These are phyloP conservation scores for Colletotrichum tanaceti DNA, from an alignment of 2,329 filamentous ascomycete species.

Conservation along the genomic window DNA sequence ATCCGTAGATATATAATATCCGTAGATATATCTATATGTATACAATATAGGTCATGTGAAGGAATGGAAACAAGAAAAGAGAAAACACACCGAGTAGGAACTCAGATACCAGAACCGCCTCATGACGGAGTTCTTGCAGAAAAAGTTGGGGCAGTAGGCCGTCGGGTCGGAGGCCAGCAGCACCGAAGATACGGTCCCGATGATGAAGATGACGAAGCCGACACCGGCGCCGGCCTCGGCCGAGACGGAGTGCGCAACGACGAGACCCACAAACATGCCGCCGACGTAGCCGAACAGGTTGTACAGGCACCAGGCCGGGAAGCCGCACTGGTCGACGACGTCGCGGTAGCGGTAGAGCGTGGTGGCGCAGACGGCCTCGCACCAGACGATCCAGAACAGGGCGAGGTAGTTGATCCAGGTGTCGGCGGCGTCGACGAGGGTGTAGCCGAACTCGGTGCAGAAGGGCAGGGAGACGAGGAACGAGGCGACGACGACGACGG, in stretches of 20 bases:
- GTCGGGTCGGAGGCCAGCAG: conserved; percentile 46
- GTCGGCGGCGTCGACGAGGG: conserved; percentile 63
- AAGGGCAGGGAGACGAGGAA: conserved; percentile 64
- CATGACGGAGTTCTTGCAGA: neutral
- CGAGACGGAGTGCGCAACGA: conserved; percentile 57
- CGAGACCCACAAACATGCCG: conserved; percentile 59
- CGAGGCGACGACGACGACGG: conserved; percentile 56
- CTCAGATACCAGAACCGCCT: conserved; percentile 25
- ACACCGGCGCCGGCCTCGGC: conserved; percentile 57
- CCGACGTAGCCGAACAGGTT: conserved; percentile 62
- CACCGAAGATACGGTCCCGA: conserved; percentile 50
- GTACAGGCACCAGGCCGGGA: conserved; percentile 52
- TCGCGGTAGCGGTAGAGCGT: conserved; percentile 62
- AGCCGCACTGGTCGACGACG: conserved; percentile 56
- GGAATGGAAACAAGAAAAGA: no score
- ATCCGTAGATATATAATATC: no score
- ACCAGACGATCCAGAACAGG: conserved; percentile 63
- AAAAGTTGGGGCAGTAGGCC: conserved; percentile 10
- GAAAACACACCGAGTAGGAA: conserved; percentile 27
- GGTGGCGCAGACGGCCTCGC: conserved; percentile 61
- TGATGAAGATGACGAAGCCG: conserved; percentile 61
- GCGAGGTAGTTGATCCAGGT: conserved; percentile 64
- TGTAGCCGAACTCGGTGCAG: conserved; percentile 66
- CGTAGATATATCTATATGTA: no score
- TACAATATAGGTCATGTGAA: no score